These are phyloP conservation scores for Porogramme epimiltina DNA, from an alignment of 1,284 basidiomycete species.

Conservation along the genomic window DNA sequence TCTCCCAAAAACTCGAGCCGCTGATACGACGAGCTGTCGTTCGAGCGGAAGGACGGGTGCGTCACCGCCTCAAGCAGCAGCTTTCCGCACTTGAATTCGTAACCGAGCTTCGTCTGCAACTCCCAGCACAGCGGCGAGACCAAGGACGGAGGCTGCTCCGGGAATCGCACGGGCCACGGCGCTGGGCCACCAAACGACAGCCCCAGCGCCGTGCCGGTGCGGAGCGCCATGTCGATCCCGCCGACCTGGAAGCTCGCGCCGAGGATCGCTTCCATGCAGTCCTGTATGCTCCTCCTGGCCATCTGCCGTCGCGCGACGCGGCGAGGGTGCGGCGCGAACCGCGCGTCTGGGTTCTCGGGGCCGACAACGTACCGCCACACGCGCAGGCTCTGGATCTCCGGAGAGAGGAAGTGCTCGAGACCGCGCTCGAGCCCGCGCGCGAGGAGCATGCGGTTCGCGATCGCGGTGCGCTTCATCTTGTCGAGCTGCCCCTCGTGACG, in stretches of 20 bases:
- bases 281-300: conserved; percentile 74
- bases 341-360: conserved; percentile 32
- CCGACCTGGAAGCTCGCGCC: conserved; percentile 75
- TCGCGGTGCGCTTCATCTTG: conserved; percentile 57
- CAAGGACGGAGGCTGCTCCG: conserved; percentile 30
- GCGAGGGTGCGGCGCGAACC: conserved; percentile 23
- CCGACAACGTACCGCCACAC: conserved; percentile 61
- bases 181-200: conserved; percentile 69
- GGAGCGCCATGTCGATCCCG: conserved; percentile 68
- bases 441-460: conserved; percentile 72
- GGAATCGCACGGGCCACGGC: conserved; percentile 59
- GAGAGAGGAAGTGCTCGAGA: conserved; percentile 64
- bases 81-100: conserved; percentile 63
- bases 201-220: conserved; percentile 63
- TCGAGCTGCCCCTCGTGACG: conserved; percentile 83
- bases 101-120: conserved; percentile 68
- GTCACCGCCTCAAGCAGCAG: conserved; percentile 78
- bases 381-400: conserved; percentile 55
- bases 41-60: conserved; percentile 71
- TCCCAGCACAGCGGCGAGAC: conserved; percentile 51
- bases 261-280: conserved; percentile 82
- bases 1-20: conserved; percentile 86
- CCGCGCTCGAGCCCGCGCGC: conserved; percentile 63
- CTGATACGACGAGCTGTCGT: conserved; percentile 70
- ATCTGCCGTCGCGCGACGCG: conserved; percentile 40